Conservation (phyloP, 2,329 filamentous ascomycete genomes). For the Microsporum audouinii region DNA sequence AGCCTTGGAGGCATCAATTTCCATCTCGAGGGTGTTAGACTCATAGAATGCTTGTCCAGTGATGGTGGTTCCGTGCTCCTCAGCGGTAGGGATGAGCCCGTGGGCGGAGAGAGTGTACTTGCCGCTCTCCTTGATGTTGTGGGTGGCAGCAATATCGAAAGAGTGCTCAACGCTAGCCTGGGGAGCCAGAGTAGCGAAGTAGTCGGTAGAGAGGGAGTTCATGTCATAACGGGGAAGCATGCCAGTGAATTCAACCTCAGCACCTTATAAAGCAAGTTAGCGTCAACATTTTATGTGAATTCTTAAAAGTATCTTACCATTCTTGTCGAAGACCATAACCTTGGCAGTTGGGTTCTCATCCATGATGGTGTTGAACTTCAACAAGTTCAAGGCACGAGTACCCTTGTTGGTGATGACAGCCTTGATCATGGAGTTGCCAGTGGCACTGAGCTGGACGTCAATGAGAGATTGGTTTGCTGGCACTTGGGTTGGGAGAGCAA, state of each 20-base stretch:
- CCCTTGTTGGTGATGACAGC: constrained; percentile 28
- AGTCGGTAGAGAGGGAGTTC: constrained; percentile 20
- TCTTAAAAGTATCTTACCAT: constrained; percentile 17
- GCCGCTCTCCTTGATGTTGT: constrained; percentile 39
- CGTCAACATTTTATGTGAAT: background rate
- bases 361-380: constrained; percentile 29
- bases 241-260: constrained; percentile 23
- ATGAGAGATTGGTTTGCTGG: constrained; percentile 19
- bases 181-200: constrained; percentile 22
- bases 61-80: constrained; percentile 42
- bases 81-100: constrained; percentile 48
- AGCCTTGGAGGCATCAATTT: constrained; percentile 47
- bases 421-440: constrained; percentile 26
- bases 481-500: constrained; percentile 6
- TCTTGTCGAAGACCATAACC: constrained; percentile 21
- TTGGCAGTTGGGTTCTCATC: constrained; percentile 28
- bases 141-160: constrained; percentile 27
- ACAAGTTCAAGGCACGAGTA: constrained; percentile 23
- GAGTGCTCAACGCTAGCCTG: constrained; percentile 24
- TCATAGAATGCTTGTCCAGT: constrained; percentile 45
- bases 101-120: constrained; percentile 45
- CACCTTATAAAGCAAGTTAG: background rate
- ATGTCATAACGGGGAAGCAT: constrained; percentile 22
- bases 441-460: constrained; percentile 24
- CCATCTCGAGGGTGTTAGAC: constrained; percentile 48